Evolutionary conservation across 1,139 yeast genomes (phyloP).

Genomic region (Debaryomyces udenii): DNA sequence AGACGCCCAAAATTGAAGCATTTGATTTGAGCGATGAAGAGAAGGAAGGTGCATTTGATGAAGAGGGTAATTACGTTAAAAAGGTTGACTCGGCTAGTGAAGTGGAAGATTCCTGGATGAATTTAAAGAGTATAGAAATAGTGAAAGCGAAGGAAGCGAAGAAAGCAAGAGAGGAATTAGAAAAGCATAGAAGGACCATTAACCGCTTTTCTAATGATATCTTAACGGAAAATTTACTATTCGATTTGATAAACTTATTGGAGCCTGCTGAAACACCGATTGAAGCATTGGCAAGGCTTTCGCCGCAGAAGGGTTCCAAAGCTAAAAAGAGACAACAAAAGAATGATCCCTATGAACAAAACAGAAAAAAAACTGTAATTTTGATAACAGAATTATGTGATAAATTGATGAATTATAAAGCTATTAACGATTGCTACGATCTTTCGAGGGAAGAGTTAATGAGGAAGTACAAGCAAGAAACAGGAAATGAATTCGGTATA

Average conservation of each 20-base stretch:
- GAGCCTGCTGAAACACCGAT: constrained; percentile 67
- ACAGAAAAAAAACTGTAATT: constrained; percentile 32
- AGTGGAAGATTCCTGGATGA: constrained; percentile 54
- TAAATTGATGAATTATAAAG: constrained; percentile 41
- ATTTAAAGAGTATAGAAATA: constrained; percentile 49
- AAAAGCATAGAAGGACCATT: constrained; percentile 12
- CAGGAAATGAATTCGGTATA: constrained; percentile 44
- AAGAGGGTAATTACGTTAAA: constrained; percentile 61
- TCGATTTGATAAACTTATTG: constrained; percentile 41
- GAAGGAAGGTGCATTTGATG: constrained; percentile 64
- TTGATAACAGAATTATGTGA: constrained; percentile 56
- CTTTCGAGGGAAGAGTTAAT: constrained; percentile 60
- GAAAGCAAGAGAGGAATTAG: constrained; percentile 24
- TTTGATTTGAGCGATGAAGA: constrained; percentile 62
- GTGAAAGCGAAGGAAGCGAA: constrained; percentile 49
- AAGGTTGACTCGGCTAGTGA: constrained; percentile 33
- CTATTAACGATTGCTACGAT: constrained; percentile 53
- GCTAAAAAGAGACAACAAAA: constrained; percentile 15
- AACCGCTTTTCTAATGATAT: constrained; percentile 12
- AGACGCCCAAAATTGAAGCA: constrained; percentile 51
- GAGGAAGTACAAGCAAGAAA: constrained; percentile 51
- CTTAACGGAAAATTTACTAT: constrained; percentile 31
- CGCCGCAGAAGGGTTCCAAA: constrained; percentile 27
- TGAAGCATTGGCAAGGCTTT: constrained; percentile 58
- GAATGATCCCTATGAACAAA: constrained; percentile 18